Base-by-base conservation (phyloP, 345 rosid species). In the Citrus trifoliata region DNA sequence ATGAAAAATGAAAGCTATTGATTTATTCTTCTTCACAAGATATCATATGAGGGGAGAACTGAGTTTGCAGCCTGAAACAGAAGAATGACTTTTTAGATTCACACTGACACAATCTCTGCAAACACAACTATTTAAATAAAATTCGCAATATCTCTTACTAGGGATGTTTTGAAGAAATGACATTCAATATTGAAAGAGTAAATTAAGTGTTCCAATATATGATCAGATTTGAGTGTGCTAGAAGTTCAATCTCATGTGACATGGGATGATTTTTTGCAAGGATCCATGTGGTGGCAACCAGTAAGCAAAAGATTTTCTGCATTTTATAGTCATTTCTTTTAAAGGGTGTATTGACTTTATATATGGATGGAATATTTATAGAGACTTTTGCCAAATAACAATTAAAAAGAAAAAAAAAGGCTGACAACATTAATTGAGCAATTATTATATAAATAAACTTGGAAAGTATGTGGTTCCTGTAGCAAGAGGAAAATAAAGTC, bases 341-440 rank as follows among this genome's bases (percentile, higher is more conserved):
- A 70, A 48, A 25, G 3, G 19, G n/a, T 28, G n/a, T 19, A 71
- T 74, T 74, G 68, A 74, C 67, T 74, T 74, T 61, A 10, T 24
- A 8, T 7, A 58, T 73, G 33, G 48, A 22, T 32, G 51, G 51
- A 46, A 46, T 46, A 46, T 46, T 3, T 46, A 53, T 19, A 18
- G 21, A 51, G 58, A 4, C 22, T 53, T 53, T 53, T 46, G 16
- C 51, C 51, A 13, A 46, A 46, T 46, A 46, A 46, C 10, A 46
- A 46, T 46, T 46, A 12, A 12, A 46, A 46, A 46, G 0, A 46
- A 12, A 12, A 46, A 46, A 2, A 12, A 42, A 42, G 48, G 13
- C 10, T 13, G 51, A 46, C 18, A 46, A 1, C 18, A 13, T 46
- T 3, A 4, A 46, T 13, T 13, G 51, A 13, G 14, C 18, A 46